Evolutionary conservation across 192 early-diverging fungal species (phyloP).

Genomic region (Podila horticola): DNA sequence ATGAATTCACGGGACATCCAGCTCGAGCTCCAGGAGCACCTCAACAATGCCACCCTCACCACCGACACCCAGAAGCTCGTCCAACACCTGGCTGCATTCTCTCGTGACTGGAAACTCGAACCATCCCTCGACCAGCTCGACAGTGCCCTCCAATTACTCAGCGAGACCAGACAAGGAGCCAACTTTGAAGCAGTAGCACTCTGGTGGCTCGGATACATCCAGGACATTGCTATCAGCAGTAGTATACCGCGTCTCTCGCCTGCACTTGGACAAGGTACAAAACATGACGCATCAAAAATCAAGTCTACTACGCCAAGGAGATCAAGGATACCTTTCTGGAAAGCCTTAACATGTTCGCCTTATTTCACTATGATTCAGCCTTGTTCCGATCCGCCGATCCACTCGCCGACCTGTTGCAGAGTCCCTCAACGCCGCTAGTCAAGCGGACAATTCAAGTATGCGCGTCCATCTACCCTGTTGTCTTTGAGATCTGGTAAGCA

Average conservation of each 20-base stretch:
- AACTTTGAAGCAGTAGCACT: conserved; percentile 14
- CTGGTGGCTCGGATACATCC: conserved; percentile 39
- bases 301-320: no score
- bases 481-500: conserved; percentile 37
- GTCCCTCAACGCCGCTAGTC: conserved; percentile 7
- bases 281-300: no score
- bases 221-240: conserved; percentile 12
- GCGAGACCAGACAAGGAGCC: conserved; percentile 2
- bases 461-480: conserved; percentile 32
- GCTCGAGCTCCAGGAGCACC: conserved; percentile 34
- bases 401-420: conserved; percentile 14
- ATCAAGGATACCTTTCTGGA: background rate
- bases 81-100: conserved; percentile 30
- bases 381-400: conserved; percentile 16
- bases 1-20: conserved; percentile 39
- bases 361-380: conserved; percentile 4
- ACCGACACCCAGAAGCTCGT: conserved; percentile 9
- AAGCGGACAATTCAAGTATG: conserved; percentile 35
- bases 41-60: conserved; percentile 28
- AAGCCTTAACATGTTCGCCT: background rate
- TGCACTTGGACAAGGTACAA: conserved; percentile 24
- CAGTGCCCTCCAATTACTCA: conserved; percentile 16
- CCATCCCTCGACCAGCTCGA: conserved; percentile 40
- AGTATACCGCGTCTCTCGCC: conserved; percentile 18
- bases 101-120: conserved; percentile 45